Evolutionary conservation across 257 asterid genomes (phyloP).

Genomic region (Penstemon barbatus): DNA sequence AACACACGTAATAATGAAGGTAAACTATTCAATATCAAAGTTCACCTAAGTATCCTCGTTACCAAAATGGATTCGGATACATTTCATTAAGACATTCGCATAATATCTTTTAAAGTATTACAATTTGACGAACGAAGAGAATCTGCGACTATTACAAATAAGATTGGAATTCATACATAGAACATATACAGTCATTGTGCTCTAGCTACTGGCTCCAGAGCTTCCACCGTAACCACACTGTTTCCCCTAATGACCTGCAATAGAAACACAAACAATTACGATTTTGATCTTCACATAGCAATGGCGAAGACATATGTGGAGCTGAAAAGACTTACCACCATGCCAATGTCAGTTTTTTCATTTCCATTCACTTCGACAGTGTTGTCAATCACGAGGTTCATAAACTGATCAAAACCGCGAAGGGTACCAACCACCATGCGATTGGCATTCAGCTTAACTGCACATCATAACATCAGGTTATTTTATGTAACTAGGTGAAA

Average conservation of each 20-base stretch:
- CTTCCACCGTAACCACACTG: constrained; percentile 93
- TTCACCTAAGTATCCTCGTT: too few species aligned
- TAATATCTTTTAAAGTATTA: constrained; percentile 1
- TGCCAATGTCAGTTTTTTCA: constrained; percentile 87
- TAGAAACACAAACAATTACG: neutral
- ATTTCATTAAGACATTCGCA: neutral
- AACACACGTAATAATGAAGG: too few species aligned
- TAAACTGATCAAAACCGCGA: constrained; percentile 69
- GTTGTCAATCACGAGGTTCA: constrained; percentile 74
- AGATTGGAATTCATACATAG: constrained; percentile 8
- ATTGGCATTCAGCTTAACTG: constrained; percentile 74
- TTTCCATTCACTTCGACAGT: constrained; percentile 90
- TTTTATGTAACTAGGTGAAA: neutral
- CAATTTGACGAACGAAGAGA: constrained; percentile 9
- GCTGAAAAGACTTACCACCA: constrained; percentile 67
- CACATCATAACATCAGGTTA: neutral
- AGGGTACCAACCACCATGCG: constrained; percentile 65
- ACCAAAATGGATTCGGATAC: too few species aligned
- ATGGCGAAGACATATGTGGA: neutral
- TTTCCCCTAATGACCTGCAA: constrained; percentile 84
- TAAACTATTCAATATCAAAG: too few species aligned
- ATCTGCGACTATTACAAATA: constrained; percentile 16
- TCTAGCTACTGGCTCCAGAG: constrained; percentile 74
- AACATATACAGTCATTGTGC: constrained; percentile 45
- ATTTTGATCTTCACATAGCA: constrained; percentile 6